Percentiles rank a stretch among this genome's conserved stretches.
Conservation (phyloP, 176 grass and related monocot species). For the Themeda triandra region DNA sequence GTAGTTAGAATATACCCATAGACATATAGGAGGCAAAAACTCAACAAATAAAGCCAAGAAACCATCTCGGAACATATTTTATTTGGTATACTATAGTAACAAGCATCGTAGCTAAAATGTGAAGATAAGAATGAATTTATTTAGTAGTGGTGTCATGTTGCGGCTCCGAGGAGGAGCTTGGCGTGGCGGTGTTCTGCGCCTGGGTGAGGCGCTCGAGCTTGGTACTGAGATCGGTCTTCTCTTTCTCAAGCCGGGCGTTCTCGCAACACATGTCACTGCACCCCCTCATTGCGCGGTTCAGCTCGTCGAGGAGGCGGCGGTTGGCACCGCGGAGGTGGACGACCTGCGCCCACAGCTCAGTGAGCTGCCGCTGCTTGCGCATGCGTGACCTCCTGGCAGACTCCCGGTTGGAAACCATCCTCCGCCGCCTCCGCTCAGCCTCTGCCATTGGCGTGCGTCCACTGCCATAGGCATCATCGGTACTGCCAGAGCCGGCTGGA, state of each 20-base stretch:
- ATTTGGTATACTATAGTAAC: slow-evolving; percentile 41
- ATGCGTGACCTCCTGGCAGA: slow-evolving; percentile 87
- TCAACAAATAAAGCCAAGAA: background rate
- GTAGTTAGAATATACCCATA: slow-evolving; percentile 12
- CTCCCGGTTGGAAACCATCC: slow-evolving; percentile 96
- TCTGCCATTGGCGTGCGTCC: slow-evolving; percentile 13
- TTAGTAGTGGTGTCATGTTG: background rate
- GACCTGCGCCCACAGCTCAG: slow-evolving; percentile 66
- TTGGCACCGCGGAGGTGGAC: slow-evolving; percentile 58
- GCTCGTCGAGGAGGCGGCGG: slow-evolving; percentile 65
- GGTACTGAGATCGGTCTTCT: slow-evolving; percentile 52
- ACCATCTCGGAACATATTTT: slow-evolving; percentile 31
- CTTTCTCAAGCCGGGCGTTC: slow-evolving; percentile 50
- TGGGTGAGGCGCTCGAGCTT: slow-evolving; percentile 53
- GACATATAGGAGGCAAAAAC: background rate
- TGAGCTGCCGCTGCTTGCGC: slow-evolving; percentile 87
- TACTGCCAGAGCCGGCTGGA: slow-evolving; percentile 28
- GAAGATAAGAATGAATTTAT: slow-evolving; percentile 39
- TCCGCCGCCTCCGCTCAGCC: slow-evolving; percentile 66
- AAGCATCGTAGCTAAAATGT: slow-evolving; percentile 27
- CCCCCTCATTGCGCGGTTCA: slow-evolving; percentile 59
- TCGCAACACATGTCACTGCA: slow-evolving; percentile 39
- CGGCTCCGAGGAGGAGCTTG: slow-evolving; percentile 18
- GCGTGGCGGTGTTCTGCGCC: background rate
- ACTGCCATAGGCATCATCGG: slow-evolving; percentile 22